These are phyloP conservation scores for Smittium mucronatum DNA, from an alignment of 371 early-diverging fungal genomes.

Conservation along the genomic window DNA sequence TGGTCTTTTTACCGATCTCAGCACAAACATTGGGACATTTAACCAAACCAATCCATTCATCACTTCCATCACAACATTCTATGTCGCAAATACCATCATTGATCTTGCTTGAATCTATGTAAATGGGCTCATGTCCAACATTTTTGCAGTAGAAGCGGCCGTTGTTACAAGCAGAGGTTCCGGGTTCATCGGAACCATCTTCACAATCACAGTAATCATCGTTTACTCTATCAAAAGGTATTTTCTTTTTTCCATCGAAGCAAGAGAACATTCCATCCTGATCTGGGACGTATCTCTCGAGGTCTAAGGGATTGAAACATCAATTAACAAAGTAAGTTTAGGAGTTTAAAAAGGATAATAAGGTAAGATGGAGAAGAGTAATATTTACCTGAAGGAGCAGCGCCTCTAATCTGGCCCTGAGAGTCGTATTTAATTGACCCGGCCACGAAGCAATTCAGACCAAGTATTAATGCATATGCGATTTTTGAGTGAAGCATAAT, in stretches of 20 bases:
- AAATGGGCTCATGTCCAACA: constrained; percentile 52
- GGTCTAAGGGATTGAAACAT: constrained; percentile 1
- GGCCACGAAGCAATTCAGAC: background rate
- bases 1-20: constrained; percentile 33
- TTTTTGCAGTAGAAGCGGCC: constrained; percentile 71
- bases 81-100: constrained; percentile 91
- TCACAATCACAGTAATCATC: constrained; percentile 93
- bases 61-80: constrained; percentile 89
- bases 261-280: constrained; percentile 48
- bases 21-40: constrained; percentile 62
- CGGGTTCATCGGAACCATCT: constrained; percentile 93
- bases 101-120: constrained; percentile 56
- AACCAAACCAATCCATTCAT: constrained; percentile 50
- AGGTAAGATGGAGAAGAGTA: no score
- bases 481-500: background rate
- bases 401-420: background rate
- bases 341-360: no score
- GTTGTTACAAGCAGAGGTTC: constrained; percentile 84
- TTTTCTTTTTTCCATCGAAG: constrained; percentile 52
- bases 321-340: no score
- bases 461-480: background rate
- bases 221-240: constrained; percentile 62
- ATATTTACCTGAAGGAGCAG: background rate
- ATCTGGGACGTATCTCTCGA: constrained; percentile 19
- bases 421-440: background rate